phyloP scores from a whole-genome alignment of 1,284 basidiomycete species.

The Microbotryum silenes-acaulis region DNA sequence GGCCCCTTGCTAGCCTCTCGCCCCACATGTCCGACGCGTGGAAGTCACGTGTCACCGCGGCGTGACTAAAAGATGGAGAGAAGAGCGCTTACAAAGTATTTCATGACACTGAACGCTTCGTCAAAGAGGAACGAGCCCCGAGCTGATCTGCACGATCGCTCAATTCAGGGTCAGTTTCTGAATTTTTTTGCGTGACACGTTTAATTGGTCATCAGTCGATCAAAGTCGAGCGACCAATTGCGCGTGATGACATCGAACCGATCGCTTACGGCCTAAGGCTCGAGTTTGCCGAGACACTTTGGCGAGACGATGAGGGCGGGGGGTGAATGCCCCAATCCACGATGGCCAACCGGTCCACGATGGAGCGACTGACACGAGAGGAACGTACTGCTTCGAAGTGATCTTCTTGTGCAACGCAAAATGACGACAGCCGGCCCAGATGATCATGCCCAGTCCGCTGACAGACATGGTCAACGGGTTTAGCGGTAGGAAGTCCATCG shows the following conservation, averaged over 20 bases:
- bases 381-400: conserved; percentile 11
- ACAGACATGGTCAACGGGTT: conserved; percentile 17
- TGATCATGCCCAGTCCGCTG: conserved; percentile 14
- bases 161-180: conserved; percentile 1
- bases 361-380: neutral
- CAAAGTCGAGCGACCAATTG: no score
- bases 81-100: conserved; percentile 10
- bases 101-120: conserved; percentile 44
- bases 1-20: no score
- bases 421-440: conserved; percentile 9
- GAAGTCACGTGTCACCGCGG: neutral
- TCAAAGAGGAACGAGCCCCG: conserved; percentile 75
- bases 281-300: no score
- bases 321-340: no score
- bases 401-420: conserved; percentile 17
- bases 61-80: neutral
- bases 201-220: neutral
- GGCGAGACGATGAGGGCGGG: no score
- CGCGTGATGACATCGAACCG: no score
- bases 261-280: no score
- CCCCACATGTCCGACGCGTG: neutral
- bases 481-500: conserved; percentile 11
- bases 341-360: neutral
- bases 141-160: conserved; percentile 43
- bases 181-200: neutral